phyloP scores from a whole-genome alignment of 805 yeast species.

The Suhomyces faveliae region DNA sequence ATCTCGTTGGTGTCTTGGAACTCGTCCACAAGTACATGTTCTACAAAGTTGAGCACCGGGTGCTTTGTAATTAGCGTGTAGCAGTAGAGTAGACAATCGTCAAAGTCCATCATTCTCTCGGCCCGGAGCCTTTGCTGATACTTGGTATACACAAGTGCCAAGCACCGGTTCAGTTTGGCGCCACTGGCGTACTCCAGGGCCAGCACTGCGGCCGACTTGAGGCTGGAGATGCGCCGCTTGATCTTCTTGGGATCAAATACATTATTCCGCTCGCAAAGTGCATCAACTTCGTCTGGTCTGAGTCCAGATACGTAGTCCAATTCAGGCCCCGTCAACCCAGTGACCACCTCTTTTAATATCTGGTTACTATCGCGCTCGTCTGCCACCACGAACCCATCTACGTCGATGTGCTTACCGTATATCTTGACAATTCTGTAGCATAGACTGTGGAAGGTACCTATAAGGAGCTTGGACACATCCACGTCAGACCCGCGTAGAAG shows the following conservation, averaged over 20 bases:
- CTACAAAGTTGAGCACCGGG: constrained; percentile 47
- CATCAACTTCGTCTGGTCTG: constrained; percentile 13
- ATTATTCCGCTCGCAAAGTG: constrained; percentile 15
- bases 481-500: constrained; percentile 36
- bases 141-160: constrained; percentile 40
- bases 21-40: constrained; percentile 87
- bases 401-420: constrained; percentile 53
- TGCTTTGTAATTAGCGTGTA: constrained; percentile 47
- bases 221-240: constrained; percentile 48
- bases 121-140: constrained; percentile 51
- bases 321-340: constrained; percentile 20
- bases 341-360: constrained; percentile 43
- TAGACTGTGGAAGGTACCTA: constrained; percentile 91
- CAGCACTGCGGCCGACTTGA: constrained; percentile 53
- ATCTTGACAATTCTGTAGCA: constrained; percentile 59
- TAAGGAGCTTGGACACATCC: constrained; percentile 46
- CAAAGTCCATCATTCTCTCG: constrained; percentile 67
- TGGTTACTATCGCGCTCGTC: constrained; percentile 61
- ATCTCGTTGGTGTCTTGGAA: constrained; percentile 87
- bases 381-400: constrained; percentile 51
- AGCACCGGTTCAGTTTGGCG: constrained; percentile 12
- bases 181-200: constrained; percentile 38
- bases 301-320: constrained; percentile 13
- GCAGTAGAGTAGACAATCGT: constrained; percentile 68
- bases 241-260: constrained; percentile 43